Conservation (phyloP, 164 flowering plant genomes). For the Macadamia integrifolia region DNA sequence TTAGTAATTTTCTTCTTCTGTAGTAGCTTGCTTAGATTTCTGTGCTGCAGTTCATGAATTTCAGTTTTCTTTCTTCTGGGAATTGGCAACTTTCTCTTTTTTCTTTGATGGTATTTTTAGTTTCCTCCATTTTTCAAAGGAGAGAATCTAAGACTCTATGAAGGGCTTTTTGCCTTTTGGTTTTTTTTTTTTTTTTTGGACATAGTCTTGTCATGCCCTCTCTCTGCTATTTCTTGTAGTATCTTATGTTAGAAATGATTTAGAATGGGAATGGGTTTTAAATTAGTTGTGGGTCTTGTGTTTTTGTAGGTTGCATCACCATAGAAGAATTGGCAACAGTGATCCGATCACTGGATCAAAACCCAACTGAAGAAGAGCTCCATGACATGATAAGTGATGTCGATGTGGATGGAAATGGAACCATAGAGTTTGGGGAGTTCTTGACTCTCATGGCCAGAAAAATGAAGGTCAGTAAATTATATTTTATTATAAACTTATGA, state of each 20-base stretch:
- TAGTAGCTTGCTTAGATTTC: not conserved
- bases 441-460: conserved; percentile 51
- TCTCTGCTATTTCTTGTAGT: not conserved
- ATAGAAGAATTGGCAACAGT: conserved; percentile 39
- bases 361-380: conserved; percentile 44
- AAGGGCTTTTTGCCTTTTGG: too few species aligned
- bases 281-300: not conserved
- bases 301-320: conserved; percentile 43
- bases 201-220: not conserved
- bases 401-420: conserved; percentile 48
- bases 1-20: not conserved
- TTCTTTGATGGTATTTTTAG: not conserved
- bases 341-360: conserved; percentile 35
- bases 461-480: conserved; percentile 33
- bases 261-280: too few species aligned
- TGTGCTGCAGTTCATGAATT: not conserved
- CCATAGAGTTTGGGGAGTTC: conserved; percentile 52
- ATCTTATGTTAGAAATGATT: too few species aligned
- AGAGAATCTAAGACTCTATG: not conserved
- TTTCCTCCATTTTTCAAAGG: not conserved
- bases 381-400: conserved; percentile 43
- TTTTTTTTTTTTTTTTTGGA: not conserved
- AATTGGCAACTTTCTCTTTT: not conserved
- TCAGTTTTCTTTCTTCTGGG: not conserved
- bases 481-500: not conserved